Evolutionary conservation across 179 eudicot species (phyloP).

Genomic region (Silene coronaria): DNA sequence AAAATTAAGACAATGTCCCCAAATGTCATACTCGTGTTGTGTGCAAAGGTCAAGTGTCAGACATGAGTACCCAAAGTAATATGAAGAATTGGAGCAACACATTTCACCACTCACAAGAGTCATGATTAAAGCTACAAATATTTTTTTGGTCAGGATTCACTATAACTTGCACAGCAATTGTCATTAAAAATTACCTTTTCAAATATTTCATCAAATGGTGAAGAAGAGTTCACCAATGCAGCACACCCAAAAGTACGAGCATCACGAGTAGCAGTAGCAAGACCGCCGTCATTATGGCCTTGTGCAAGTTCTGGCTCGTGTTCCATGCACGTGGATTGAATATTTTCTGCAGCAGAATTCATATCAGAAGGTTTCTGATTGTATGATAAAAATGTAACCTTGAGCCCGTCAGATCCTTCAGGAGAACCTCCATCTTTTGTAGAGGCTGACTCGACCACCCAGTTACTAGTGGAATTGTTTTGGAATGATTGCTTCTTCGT

Average conservation of each 20-base stretch:
- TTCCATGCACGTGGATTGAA: conserved; percentile 7
- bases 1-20: neutral
- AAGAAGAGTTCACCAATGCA: conserved; percentile 16
- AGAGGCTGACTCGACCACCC: conserved; percentile 3
- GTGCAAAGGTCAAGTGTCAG: neutral
- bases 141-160: no score
- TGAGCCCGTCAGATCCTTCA: conserved; percentile 11
- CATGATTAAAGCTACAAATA: no score
- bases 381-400: neutral
- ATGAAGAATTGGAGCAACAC: neutral
- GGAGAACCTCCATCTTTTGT: conserved; percentile 16
- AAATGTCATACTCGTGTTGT: neutral
- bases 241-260: conserved; percentile 14
- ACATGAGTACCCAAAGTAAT: neutral
- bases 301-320: conserved; percentile 15
- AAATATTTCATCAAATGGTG: conserved; percentile 26
- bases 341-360: conserved; percentile 19
- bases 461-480: conserved; percentile 11
- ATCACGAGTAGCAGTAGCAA: conserved; percentile 19
- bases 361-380: conserved; percentile 22
- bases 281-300: conserved; percentile 22
- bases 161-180: neutral
- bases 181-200: conserved; percentile 24
- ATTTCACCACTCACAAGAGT: neutral
- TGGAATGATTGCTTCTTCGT: neutral